These are phyloP conservation scores for Aspergillus sclerotiicarbonarius DNA, from an alignment of 495 filamentous ascomycete genomes.

Conservation along the genomic window DNA sequence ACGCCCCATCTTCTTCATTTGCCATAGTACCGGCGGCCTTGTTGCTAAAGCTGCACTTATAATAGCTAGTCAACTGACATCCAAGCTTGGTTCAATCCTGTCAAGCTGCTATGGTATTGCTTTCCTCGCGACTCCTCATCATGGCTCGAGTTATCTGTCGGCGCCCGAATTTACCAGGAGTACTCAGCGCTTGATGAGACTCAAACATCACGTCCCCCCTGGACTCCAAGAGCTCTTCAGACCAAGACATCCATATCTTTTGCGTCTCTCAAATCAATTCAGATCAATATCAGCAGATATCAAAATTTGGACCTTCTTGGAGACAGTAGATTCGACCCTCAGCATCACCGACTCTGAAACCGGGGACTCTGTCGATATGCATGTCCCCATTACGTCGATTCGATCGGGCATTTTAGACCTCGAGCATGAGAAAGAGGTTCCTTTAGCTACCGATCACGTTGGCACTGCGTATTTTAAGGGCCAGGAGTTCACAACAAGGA, in stretches of 20 bases:
- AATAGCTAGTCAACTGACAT: slow-evolving; percentile 39
- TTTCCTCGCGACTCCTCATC: slow-evolving; percentile 61
- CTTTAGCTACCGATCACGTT: slow-evolving; percentile 57
- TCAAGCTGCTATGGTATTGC: slow-evolving; percentile 60
- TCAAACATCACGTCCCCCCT: slow-evolving; percentile 52
- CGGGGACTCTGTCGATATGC: slow-evolving; percentile 34
- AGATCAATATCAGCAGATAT: slow-evolving; percentile 59
- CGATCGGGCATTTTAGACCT: slow-evolving; percentile 56
- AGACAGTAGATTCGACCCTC: slow-evolving; percentile 60
- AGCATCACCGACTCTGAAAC: slow-evolving; percentile 40
- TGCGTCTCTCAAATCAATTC: slow-evolving; percentile 55
- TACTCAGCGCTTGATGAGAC: slow-evolving; percentile 52
- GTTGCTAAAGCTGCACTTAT: slow-evolving; percentile 59
- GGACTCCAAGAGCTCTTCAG: slow-evolving; percentile 49
- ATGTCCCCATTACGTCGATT: slow-evolving; percentile 61
- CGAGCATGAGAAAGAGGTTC: slow-evolving; percentile 54
- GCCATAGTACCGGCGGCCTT: slow-evolving; percentile 63
- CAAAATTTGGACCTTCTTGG: slow-evolving; percentile 66
- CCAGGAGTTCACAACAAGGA: slow-evolving; percentile 45
- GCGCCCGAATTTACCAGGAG: slow-evolving; percentile 53
- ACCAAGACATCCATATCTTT: slow-evolving; percentile 46
- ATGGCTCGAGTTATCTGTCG: slow-evolving; percentile 64
- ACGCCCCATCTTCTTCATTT: slow-evolving; percentile 62
- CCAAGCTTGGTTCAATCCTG: slow-evolving; percentile 41
- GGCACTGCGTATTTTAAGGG: slow-evolving; percentile 57